These are phyloP conservation scores for Sonneratia caseolaris DNA, from an alignment of 345 rosid genomes.

Conservation along the genomic window DNA sequence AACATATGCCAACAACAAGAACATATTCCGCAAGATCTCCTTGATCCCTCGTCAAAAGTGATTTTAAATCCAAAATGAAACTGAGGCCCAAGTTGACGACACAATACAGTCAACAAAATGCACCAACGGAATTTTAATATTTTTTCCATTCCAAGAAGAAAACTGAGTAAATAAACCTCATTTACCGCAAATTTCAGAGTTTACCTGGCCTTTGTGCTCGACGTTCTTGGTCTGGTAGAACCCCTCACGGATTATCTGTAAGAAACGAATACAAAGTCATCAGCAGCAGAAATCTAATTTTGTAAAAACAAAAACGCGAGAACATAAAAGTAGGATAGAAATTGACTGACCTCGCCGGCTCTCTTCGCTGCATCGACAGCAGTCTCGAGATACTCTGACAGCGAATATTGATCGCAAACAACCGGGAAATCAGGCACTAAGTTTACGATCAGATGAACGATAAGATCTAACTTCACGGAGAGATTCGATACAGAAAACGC, in stretches of 20 bases:
- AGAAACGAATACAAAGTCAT: background rate
- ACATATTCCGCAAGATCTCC: background rate
- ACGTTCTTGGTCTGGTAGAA: slow-evolving; percentile 82
- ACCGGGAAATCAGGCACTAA: background rate
- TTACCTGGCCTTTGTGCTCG: slow-evolving; percentile 89
- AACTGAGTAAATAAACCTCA: background rate
- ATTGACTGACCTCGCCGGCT: slow-evolving; percentile 62
- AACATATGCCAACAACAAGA: background rate
- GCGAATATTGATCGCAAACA: slow-evolving; percentile 31
- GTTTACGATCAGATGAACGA: no score
- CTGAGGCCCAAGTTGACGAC: background rate
- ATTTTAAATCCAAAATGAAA: background rate
- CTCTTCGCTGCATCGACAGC: slow-evolving; percentile 80
- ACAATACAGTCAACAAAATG: background rate
- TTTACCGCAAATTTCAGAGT: background rate
- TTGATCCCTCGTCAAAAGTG: background rate
- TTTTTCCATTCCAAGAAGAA: background rate
- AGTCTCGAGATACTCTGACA: slow-evolving; percentile 45
- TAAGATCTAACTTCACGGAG: no score
- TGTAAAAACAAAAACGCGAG: background rate
- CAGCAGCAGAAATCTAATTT: background rate
- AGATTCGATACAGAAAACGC: no score
- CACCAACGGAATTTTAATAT: background rate
- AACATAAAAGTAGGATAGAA: background rate
- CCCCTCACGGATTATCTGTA: slow-evolving; percentile 64